Conservation (phyloP, 306 rosid genomes). For the Myrica gale region DNA sequence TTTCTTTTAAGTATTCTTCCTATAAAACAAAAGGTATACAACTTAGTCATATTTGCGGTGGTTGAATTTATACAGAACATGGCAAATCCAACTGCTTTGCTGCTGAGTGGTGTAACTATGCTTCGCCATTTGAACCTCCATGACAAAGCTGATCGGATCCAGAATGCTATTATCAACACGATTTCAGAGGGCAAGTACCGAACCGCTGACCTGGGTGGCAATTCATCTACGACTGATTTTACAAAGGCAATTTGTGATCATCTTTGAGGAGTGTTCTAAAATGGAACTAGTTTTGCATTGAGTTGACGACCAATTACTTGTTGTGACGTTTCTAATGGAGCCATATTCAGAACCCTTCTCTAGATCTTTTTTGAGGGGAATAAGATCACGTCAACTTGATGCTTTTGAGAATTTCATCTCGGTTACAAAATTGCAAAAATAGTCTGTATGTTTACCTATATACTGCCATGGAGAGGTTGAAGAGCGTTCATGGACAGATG, state of each 20-base stretch:
- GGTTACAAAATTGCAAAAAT: not conserved
- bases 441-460: not conserved
- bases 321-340: constrained; percentile 29
- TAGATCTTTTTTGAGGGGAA: constrained; percentile 30
- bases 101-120: constrained; percentile 83
- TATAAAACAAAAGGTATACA: not conserved
- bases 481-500: not conserved
- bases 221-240: constrained; percentile 70
- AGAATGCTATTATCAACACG: constrained; percentile 73
- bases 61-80: constrained; percentile 56
- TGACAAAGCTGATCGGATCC: constrained; percentile 77
- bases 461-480: constrained; percentile 27
- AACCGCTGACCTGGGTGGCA: constrained; percentile 95
- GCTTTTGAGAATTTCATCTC: constrained; percentile 25
- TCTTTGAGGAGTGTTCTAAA: constrained; percentile 45
- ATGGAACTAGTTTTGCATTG: constrained; percentile 31
- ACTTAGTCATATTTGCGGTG: constrained; percentile 24
- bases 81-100: constrained; percentile 97
- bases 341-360: constrained; percentile 30
- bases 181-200: constrained; percentile 89
- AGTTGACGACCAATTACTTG: constrained; percentile 31
- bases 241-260: constrained; percentile 76
- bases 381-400: constrained; percentile 50
- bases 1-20: not conserved
- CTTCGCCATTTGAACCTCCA: constrained; percentile 78